Evolutionary conservation across 192 early-diverging fungal species (phyloP).

Genomic region (Chytriomyces confervae): DNA sequence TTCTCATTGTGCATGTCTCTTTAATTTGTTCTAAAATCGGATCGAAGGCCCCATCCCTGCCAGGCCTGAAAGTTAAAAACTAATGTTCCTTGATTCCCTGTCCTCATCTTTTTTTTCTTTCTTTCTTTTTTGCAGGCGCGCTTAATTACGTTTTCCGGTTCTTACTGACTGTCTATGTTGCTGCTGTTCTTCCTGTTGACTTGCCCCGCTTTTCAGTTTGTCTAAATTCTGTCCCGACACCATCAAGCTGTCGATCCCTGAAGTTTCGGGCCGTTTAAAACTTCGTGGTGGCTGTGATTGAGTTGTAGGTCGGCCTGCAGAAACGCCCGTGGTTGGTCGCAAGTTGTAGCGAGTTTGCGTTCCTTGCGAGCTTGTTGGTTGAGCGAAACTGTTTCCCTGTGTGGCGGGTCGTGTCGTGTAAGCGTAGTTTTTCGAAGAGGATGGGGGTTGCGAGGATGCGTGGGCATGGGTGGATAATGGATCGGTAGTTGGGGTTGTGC

Average conservation of each 20-base stretch:
- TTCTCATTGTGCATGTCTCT: no score
- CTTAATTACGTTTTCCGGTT: no score
- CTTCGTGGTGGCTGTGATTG: background rate
- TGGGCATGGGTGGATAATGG: background rate
- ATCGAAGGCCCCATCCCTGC: no score
- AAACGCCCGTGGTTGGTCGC: background rate
- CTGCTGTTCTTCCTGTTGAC: no score
- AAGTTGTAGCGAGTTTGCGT: conserved; percentile 23
- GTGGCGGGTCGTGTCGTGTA: conserved; percentile 7
- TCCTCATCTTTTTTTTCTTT: no score
- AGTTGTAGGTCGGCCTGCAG: background rate
- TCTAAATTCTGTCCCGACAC: conserved; percentile 28
- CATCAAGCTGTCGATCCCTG: conserved; percentile 7
- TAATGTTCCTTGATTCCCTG: no score
- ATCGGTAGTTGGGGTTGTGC: background rate
- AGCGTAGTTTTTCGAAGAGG: conserved; percentile 2
- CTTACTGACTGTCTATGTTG: no score
- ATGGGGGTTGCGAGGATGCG: background rate
- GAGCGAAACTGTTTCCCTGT: background rate
- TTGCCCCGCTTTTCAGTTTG: background rate
- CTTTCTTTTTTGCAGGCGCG: no score
- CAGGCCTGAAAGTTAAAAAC: no score
- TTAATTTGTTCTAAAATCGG: no score
- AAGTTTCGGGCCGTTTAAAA: conserved; percentile 10
- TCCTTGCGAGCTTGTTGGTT: background rate